Base-by-base conservation (phyloP, 2,329 filamentous ascomycete species). In the Fusarium nurragi region DNA sequence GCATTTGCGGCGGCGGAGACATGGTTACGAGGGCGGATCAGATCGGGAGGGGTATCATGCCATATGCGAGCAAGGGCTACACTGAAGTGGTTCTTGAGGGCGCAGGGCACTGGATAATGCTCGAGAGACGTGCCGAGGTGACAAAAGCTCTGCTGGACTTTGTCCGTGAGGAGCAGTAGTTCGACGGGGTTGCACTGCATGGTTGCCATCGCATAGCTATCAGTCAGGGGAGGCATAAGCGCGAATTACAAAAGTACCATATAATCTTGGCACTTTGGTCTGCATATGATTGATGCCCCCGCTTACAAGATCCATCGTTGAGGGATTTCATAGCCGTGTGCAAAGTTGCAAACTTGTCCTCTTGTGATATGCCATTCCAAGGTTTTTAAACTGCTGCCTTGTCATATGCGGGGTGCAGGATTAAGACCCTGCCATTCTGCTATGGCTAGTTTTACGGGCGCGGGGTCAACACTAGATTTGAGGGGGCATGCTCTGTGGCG, bases 101-200 rank as follows among this genome's bases (percentile, higher is more conserved):
- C 4, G 49, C 65, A 2, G 65, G 67, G 4, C 68, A 70, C 25
- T 70, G 68, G 68, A 30, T 64, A 11, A 68, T 68, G 59, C 41
- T 67, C 4, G 67, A 70, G 26, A 50, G 43, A 23, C 38, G 52
- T 14, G 52, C 44, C 6, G 60, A 67, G 13, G 41, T 70, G 4
- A 66, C 44, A 26, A 50, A 36, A 6, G 49, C 38, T 4, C 10
- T 67, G 14, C 21, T 66, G n/a, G 65, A 68, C 0, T 68, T 64
- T 55, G 49, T 48, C 11, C 14, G n/a, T 1, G 18, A 23, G 6
- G 37, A 32, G 5, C 26, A 6, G 30, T 37, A 21, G 18, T n/a
- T 32, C 19, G 18, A 47, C 5, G 5, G 16, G 18, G 48, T 39
- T 40, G 19, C 23, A 39, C 3, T 22, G 0, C 14, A 18, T n/a